These are phyloP conservation scores for Metarhizium humberi DNA, from an alignment of 2,329 filamentous ascomycete species.

Conservation along the genomic window DNA sequence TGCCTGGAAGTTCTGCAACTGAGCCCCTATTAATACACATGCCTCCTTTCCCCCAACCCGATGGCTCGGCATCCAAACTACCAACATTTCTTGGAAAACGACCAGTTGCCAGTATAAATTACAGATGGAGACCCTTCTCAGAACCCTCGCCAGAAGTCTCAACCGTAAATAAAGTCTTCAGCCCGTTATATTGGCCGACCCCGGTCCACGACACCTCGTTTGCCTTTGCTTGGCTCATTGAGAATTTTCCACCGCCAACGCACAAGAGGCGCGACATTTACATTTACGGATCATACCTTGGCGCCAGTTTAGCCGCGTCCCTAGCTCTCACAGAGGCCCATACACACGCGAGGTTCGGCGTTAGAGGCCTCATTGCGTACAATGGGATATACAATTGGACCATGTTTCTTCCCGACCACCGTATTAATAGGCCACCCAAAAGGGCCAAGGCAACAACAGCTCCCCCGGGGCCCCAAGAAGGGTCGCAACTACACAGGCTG, in stretches of 20 bases:
- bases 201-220: constrained; percentile 47
- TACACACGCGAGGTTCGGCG: constrained; percentile 29
- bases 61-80: constrained; percentile 18
- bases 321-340: constrained; percentile 48
- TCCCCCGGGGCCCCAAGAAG: constrained; percentile 15
- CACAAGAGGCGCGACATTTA: constrained; percentile 26
- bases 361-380: constrained; percentile 45
- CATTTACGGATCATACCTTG: constrained; percentile 48
- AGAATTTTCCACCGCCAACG: constrained; percentile 30
- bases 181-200: constrained; percentile 39
- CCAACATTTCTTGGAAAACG: constrained; percentile 31
- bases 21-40: constrained; percentile 45
- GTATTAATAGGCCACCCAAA: constrained; percentile 25
- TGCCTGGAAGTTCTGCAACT: constrained; percentile 21
- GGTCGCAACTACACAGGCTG: constrained; percentile 28
- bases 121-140: constrained; percentile 39
- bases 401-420: constrained; percentile 45
- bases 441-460: constrained; percentile 9
- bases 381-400: constrained; percentile 60
- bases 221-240: constrained; percentile 43
- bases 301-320: constrained; percentile 46
- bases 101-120: constrained; percentile 48
- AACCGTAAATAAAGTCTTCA: constrained; percentile 4
- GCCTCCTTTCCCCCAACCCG: constrained; percentile 33
- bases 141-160: constrained; percentile 11